Conservation (phyloP, 83 land plant species). For the Picea engelmannii region DNA sequence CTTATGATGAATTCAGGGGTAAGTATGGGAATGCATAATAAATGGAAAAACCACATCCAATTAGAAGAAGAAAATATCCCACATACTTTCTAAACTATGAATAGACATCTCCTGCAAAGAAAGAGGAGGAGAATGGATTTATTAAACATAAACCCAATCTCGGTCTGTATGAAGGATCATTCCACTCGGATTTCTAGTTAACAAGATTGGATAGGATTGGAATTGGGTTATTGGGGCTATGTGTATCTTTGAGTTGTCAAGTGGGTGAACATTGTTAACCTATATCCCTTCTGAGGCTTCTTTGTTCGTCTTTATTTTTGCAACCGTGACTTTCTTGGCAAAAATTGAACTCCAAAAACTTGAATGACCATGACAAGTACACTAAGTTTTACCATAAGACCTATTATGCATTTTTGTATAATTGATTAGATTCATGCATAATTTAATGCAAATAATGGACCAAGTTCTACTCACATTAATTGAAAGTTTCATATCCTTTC, state of each 20-base stretch:
- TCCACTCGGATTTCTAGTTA: not conserved
- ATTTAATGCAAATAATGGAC: too few relatives aligned
- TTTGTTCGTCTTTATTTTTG: too few relatives aligned
- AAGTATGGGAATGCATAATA: conserved; percentile 71
- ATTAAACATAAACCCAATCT: not conserved
- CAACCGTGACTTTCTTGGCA: too few relatives aligned
- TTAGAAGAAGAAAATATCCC: conserved; percentile 61
- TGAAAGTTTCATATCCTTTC: too few relatives aligned
- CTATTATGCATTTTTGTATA: too few relatives aligned
- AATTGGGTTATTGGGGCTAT: not conserved
- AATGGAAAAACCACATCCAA: conserved; percentile 21
- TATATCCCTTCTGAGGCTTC: too few relatives aligned
- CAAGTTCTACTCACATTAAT: too few relatives aligned
- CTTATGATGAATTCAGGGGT: conserved; percentile 55
- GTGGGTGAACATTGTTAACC: not conserved
- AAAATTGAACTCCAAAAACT: too few relatives aligned
- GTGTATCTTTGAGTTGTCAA: too few relatives aligned
- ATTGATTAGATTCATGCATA: too few relatives aligned
- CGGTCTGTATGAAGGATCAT: not conserved
- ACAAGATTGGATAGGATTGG: not conserved
- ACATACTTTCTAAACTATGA: conserved; percentile 61
- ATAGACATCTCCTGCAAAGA: not conserved
- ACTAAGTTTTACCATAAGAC: too few relatives aligned
- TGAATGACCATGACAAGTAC: too few relatives aligned
- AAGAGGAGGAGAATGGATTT: not conserved